Evolutionary conservation across 192 early-diverging fungal species (phyloP).

Genomic region (Backusella westeae): DNA sequence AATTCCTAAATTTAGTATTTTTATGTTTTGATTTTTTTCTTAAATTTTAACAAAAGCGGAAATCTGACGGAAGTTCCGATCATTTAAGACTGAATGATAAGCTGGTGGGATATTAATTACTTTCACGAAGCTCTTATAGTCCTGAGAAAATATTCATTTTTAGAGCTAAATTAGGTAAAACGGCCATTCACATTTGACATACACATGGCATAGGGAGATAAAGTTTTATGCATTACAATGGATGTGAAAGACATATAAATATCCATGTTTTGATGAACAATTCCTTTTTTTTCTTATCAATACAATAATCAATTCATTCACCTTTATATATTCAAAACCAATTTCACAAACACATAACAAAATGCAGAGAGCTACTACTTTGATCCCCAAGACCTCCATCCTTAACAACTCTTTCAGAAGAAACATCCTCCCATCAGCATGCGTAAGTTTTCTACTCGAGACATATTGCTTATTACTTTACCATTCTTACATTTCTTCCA

Average conservation of each 20-base stretch:
- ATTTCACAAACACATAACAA: neutral
- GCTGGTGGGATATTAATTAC: conserved; percentile 1
- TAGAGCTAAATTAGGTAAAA: neutral
- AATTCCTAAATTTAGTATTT: neutral
- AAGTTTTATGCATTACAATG: neutral
- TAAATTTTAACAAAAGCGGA: neutral
- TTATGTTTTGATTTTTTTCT: neutral
- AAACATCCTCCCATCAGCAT: neutral
- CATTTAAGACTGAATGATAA: conserved; percentile 5
- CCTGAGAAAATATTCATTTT: neutral
- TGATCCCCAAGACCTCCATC: neutral
- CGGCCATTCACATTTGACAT: neutral
- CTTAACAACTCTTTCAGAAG: neutral
- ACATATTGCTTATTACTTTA: neutral
- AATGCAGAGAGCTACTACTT: conserved; percentile 6
- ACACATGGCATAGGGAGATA: conserved; percentile 1
- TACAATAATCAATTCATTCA: neutral
- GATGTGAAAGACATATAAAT: neutral
- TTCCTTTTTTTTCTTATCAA: neutral
- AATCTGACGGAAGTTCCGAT: neutral
- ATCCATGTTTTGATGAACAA: neutral
- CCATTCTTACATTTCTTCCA: neutral
- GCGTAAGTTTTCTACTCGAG: neutral
- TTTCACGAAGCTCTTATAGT: neutral
- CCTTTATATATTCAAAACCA: neutral